Evolutionary conservation across 805 yeast genomes (phyloP), one percentile per base, ranked within the genome.

Genomic region (Sugiyamaella americana): DNA sequence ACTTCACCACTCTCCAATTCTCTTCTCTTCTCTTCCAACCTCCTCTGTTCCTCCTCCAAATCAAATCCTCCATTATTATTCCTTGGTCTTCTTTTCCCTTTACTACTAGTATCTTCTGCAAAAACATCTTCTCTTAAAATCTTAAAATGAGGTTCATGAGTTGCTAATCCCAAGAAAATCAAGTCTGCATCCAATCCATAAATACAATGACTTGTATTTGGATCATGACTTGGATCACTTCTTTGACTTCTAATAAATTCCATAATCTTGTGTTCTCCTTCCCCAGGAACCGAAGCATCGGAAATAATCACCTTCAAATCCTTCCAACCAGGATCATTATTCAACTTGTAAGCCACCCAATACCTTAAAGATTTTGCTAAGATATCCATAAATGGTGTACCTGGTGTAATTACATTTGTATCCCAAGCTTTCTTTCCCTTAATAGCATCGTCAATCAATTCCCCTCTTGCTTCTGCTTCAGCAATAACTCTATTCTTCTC

Each of bases 251-350:
- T 78, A 48, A 93, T 84, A 62, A 89, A 93, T 58, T 84, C 88
- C 98, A 93, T 93, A 57, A 93, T 82, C 65, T 93, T 93, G 70
- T 93, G 99, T 66, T 93, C 99, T 62, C 99, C 99, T 73, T 93
- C 99, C 52, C 99, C 99, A 1, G 99, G 98, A 11, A 91, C 98
- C 0, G 95, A 82, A 24, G 96, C 95, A 63, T 91, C 99, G 59
- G 95, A 84, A 40, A 93, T 82, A 20, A 93, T 84, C 4, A 93
- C 88, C 65, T 93, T 93, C 41, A 91, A 68, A 49, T 82, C 75
- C 39, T 81, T 81, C 98, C 98, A 93, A 29, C 94, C 96, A 1
- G 96, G 95, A 60, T 93, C 98, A 6, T 76, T 76, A 32, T 87
- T 75, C 32, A 93, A 70, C 63, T 93, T 93, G 64, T 84, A 87